Conservation (phyloP, 768 basidiomycete genomes). For the Leucosporidium yakuticum region DNA sequence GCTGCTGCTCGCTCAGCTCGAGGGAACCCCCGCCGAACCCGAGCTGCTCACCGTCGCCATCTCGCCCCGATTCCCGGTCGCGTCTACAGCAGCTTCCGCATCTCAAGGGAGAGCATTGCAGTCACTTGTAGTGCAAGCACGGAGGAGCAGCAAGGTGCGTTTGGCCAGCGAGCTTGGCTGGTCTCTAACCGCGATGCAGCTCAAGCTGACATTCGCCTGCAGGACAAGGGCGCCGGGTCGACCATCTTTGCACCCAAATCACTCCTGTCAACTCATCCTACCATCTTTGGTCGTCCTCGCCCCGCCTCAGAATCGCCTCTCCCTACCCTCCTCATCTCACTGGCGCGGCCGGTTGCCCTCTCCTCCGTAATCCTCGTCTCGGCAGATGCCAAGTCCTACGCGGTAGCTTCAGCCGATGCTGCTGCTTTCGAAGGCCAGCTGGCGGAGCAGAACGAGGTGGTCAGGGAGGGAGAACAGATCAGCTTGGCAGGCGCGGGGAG, state of each 20-base stretch:
- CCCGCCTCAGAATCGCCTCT: not conserved
- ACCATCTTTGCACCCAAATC: not conserved
- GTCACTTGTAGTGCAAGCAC: not conserved
- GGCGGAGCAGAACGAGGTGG: slow-evolving; percentile 1
- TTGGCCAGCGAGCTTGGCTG: too few relatives aligned
- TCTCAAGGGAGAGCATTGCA: too few relatives aligned
- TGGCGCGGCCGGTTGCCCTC: slow-evolving; percentile 8
- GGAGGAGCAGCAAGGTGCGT: not conserved
- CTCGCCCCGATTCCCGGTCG: not conserved
- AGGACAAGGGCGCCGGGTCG: not conserved
- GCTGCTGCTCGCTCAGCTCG: slow-evolving; percentile 3
- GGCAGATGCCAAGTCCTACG: not conserved
- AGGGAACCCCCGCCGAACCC: not conserved
- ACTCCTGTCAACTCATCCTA: not conserved
- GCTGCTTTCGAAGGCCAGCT: not conserved
- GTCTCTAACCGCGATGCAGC: too few relatives aligned
- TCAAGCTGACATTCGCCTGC: not conserved
- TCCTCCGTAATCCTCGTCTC: slow-evolving; percentile 20
- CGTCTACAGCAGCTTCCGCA: not conserved
- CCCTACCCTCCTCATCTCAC: slow-evolving; percentile 15
- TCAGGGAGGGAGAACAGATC: slow-evolving; percentile 12
- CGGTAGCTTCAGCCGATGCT: not conserved
- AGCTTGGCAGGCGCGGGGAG: not conserved
- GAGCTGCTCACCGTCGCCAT: not conserved
- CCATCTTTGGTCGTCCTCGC: slow-evolving; percentile 9